Evolutionary conservation across 441 rosid species (phyloP).

Genomic region (Caryocar brasiliense): DNA sequence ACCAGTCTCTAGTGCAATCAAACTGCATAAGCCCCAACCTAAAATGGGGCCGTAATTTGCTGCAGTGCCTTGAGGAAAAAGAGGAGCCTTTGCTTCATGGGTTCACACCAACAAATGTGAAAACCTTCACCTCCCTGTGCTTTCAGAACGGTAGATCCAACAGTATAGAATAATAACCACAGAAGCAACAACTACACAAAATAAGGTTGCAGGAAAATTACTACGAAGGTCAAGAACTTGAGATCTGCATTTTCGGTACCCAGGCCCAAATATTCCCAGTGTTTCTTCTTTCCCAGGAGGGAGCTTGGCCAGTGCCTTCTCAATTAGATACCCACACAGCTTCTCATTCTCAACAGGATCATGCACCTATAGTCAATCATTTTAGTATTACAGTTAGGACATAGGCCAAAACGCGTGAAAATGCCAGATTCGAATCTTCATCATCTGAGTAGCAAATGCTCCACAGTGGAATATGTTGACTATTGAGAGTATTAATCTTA

Average conservation of each 20-base stretch:
- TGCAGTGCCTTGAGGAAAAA: too few relatives aligned
- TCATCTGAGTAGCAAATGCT: not conserved
- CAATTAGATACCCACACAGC: slow-evolving; percentile 59
- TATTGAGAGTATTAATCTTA: too few relatives aligned
- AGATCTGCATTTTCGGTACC: slow-evolving; percentile 63
- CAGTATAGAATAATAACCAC: not conserved
- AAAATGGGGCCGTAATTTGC: too few relatives aligned
- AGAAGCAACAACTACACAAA: slow-evolving; percentile 1
- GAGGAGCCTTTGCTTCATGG: too few relatives aligned
- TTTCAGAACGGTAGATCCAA: not conserved
- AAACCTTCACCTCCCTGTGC: not conserved
- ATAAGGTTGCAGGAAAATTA: slow-evolving; percentile 23
- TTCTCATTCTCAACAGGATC: slow-evolving; percentile 63
- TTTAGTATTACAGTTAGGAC: not conserved
- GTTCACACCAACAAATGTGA: not conserved
- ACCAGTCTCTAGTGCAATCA: too few relatives aligned
- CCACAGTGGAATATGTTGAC: too few relatives aligned
- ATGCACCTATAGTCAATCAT: slow-evolving; percentile 38
- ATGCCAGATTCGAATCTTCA: not conserved
- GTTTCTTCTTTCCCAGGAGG: slow-evolving; percentile 64
- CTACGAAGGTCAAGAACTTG: slow-evolving; percentile 68
- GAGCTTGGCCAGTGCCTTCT: slow-evolving; percentile 73
- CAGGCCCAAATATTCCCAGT: slow-evolving; percentile 68
- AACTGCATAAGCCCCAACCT: too few relatives aligned
- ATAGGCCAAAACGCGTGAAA: slow-evolving; percentile 3